Percentiles rank a stretch among this genome's conserved stretches.
Evolutionary conservation across 2,329 filamentous ascomycete genomes (phyloP).

Genomic region (Epichloe sylvatica): DNA sequence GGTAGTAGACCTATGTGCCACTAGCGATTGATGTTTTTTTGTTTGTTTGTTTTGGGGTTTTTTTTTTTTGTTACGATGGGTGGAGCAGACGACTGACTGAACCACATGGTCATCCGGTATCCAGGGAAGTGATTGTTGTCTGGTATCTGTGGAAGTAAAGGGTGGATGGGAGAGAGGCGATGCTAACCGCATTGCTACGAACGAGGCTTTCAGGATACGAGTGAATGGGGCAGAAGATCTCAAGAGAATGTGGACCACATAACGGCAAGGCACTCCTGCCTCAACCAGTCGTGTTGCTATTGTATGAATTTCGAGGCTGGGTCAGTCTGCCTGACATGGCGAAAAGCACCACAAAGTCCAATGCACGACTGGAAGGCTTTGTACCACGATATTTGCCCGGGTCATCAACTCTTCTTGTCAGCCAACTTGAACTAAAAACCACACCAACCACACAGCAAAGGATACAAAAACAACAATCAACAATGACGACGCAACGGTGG

Average conservation of each 20-base stretch:
- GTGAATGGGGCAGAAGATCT: conserved; percentile 1
- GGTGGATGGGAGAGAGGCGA: not conserved
- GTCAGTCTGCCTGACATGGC: not conserved
- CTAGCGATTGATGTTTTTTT: conserved; percentile 8
- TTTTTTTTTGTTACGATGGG: not conserved
- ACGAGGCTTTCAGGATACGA: conserved; percentile 12
- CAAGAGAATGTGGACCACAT: conserved; percentile 1
- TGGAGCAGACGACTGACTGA: not conserved
- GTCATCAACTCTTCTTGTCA: not conserved
- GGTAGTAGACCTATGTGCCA: conserved; percentile 10
- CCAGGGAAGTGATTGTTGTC: not conserved
- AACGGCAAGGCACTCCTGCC: not conserved
- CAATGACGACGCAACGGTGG: not conserved
- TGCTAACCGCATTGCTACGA: not conserved
- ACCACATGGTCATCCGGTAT: too few species aligned
- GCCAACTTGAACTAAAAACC: not conserved
- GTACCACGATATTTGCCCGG: not conserved
- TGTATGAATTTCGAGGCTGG: not conserved
- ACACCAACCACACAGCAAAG: not conserved
- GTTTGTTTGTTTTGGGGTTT: not conserved
- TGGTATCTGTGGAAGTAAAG: not conserved
- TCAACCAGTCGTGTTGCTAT: not conserved
- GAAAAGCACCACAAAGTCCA: not conserved
- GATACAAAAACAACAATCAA: not conserved
- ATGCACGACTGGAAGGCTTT: not conserved